Conservation (phyloP, 1,139 yeast species). For the Hanseniaspora uvarum region DNA sequence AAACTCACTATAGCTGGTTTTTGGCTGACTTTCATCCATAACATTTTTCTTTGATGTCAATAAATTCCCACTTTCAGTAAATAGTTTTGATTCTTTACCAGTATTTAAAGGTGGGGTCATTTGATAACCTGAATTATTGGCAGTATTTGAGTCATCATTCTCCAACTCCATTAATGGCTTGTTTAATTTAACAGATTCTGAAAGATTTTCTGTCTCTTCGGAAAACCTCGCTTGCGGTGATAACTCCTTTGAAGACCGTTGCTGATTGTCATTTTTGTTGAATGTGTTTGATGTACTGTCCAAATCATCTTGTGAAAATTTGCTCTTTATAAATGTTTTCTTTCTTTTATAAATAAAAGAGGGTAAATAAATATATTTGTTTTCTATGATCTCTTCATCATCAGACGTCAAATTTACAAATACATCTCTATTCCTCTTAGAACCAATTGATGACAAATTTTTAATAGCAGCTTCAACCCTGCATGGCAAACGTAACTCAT, state of each 20-base stretch:
- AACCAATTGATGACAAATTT: not conserved
- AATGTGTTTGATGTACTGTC: not conserved
- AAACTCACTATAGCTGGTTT: conserved; percentile 34
- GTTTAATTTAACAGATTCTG: not conserved
- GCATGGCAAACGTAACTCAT: not conserved
- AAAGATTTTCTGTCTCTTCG: not conserved
- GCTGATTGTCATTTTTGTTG: not conserved
- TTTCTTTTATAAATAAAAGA: not conserved
- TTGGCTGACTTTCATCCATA: not conserved
- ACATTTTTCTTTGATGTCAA: not conserved
- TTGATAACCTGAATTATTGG: not conserved
- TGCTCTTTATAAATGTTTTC: not conserved
- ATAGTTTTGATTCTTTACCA: not conserved
- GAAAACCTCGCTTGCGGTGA: not conserved
- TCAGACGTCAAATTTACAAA: not conserved
- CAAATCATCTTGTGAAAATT: not conserved
- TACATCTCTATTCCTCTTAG: not conserved
- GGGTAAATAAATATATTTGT: not conserved
- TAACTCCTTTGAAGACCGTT: not conserved
- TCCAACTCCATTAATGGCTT: not conserved
- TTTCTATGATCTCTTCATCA: not conserved
- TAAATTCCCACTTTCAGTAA: too few relatives aligned
- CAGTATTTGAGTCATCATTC: not conserved
- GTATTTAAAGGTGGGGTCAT: not conserved
- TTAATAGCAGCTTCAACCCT: not conserved